Conservation (phyloP, 2,329 filamentous ascomycete species). For the Lachnellula suecica region DNA sequence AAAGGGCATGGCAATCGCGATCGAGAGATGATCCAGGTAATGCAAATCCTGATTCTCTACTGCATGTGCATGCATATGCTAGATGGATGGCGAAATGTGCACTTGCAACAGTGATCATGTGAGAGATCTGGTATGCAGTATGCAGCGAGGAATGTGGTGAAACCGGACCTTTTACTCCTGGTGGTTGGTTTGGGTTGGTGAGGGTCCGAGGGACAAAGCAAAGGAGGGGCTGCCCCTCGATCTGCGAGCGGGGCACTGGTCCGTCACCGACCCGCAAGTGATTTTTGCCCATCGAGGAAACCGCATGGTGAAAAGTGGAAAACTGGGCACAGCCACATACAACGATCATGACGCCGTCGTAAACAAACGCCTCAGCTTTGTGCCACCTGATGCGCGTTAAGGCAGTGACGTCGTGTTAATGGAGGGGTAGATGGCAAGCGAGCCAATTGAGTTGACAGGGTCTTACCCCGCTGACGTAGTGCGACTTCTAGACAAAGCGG, state of each 20-base stretch:
- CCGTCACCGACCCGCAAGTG: too few species aligned
- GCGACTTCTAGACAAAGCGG: not conserved
- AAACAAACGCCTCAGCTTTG: not conserved
- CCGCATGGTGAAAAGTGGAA: too few species aligned
- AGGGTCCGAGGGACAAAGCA: too few species aligned
- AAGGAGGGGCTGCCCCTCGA: too few species aligned
- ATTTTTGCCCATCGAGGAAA: too few species aligned
- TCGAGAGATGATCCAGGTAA: not conserved
- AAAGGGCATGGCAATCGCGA: not conserved
- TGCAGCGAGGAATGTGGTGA: too few species aligned
- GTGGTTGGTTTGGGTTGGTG: too few species aligned
- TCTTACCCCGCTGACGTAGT: slow-evolving; percentile 22
- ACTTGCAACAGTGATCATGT: too few species aligned
- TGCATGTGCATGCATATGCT: not conserved
- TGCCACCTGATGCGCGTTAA: not conserved
- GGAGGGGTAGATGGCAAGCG: slow-evolving; percentile 10
- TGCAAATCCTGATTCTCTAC: not conserved
- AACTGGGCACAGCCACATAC: slow-evolving; percentile 6
- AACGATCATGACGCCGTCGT: not conserved
- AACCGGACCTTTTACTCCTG: too few species aligned
- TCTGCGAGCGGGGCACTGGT: too few species aligned
- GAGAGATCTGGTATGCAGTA: too few species aligned
- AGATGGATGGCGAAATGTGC: too few species aligned
- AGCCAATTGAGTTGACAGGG: slow-evolving; percentile 10
- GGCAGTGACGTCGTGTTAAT: slow-evolving; percentile 13